Conservation (phyloP, 192 early-diverging fungal genomes). For the Coemansia reversa region DNA sequence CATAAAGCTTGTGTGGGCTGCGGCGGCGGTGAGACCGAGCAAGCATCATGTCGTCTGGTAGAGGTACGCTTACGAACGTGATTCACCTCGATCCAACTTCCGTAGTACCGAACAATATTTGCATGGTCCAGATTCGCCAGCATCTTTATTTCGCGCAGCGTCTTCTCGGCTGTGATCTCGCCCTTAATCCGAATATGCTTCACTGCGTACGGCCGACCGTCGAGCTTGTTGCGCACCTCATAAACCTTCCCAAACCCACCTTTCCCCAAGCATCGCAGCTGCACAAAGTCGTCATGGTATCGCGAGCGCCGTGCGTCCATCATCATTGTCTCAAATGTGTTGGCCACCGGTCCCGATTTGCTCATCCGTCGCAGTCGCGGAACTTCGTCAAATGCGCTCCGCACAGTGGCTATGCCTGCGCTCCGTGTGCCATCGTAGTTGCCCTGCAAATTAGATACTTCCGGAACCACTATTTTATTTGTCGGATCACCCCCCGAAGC, state of each 20-base stretch:
- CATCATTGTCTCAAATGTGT: conserved; percentile 40
- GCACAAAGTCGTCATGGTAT: conserved; percentile 81
- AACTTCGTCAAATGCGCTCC: background rate
- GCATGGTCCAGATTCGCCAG: conserved; percentile 81
- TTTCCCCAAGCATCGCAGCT: conserved; percentile 75
- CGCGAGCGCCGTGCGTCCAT: conserved; percentile 56
- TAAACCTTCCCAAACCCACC: conserved; percentile 93
- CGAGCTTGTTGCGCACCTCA: conserved; percentile 81
- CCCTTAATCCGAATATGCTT: conserved; percentile 78
- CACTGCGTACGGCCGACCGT: conserved; percentile 88
- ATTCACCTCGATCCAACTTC: conserved; percentile 84
- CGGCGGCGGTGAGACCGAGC: conserved; percentile 3
- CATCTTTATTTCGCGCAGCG: conserved; percentile 88
- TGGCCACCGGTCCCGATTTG: conserved; percentile 3
- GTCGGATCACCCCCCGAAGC: too few species aligned
- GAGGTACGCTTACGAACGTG: conserved; percentile 18
- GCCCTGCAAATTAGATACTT: too few species aligned
- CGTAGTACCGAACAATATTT: conserved; percentile 93
- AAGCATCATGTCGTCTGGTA: background rate
- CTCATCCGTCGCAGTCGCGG: conserved; percentile 4
- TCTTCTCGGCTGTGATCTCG: conserved; percentile 62
- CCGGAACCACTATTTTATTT: too few species aligned
- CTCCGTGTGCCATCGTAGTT: too few species aligned
- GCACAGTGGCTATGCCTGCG: too few species aligned
- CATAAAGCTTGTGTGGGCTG: background rate